Conservation (phyloP, 202 grass and related monocot genomes). For the Saccharum hybrid region DNA sequence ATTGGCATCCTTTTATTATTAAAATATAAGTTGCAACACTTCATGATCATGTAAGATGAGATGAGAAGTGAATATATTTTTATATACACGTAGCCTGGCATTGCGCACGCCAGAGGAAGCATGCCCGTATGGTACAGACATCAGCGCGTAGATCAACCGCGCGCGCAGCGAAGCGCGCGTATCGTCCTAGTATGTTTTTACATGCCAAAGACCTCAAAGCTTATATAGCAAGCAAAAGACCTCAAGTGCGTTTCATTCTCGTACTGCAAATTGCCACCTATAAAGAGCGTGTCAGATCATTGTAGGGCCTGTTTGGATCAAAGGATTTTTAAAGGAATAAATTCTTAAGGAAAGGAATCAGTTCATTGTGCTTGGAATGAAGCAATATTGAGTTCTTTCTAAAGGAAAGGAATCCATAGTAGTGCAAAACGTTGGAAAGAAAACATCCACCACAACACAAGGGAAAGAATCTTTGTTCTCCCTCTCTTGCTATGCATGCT, state of each 20-base stretch:
- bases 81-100: too few species aligned
- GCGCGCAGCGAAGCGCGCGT: too few species aligned
- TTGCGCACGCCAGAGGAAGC: too few species aligned
- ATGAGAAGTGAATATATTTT: too few species aligned
- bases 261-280: not conserved
- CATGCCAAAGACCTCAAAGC: not conserved
- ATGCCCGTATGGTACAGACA: too few species aligned
- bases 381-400: not conserved
- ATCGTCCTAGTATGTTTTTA: too few species aligned
- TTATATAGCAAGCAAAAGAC: not conserved
- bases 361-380: not conserved
- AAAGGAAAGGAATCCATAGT: not conserved
- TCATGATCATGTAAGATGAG: too few species aligned
- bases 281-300: not conserved
- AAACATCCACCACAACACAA: not conserved
- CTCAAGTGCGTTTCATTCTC: not conserved
- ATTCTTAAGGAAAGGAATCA: not conserved
- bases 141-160: too few species aligned
- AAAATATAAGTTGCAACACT: too few species aligned
- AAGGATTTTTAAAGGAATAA: not conserved
- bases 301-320: not conserved
- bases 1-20: too few species aligned
- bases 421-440: not conserved
- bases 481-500: too few species aligned
- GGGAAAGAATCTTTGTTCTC: not conserved